phyloP scores from a whole-genome alignment of 1,284 basidiomycete genomes.

The Gomphus bonarii region DNA sequence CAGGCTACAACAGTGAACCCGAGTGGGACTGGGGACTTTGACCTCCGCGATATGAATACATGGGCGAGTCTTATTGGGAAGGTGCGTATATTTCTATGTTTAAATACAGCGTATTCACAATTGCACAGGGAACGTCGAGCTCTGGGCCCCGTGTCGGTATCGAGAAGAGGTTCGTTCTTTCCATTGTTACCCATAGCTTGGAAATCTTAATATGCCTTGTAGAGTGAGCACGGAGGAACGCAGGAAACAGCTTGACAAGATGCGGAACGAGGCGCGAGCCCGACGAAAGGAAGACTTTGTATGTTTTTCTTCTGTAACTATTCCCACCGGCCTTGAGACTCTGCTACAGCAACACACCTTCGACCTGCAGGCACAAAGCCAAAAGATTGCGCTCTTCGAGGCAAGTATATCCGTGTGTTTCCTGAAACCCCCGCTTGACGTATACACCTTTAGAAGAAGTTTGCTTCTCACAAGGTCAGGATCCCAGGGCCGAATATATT shows the following conservation, averaged over 20 bases:
- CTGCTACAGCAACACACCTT: slow-evolving; percentile 44
- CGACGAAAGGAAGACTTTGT: slow-evolving; percentile 49
- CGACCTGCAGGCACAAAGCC: slow-evolving; percentile 57
- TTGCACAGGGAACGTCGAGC: slow-evolving; percentile 48
- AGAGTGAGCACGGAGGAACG: slow-evolving; percentile 61
- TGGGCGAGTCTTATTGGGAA: slow-evolving; percentile 59
- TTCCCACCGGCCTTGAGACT: neutral
- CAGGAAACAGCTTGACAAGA: slow-evolving; percentile 52
- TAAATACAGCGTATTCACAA: slow-evolving; percentile 15
- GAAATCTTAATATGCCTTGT: slow-evolving; percentile 13
- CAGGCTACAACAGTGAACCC: slow-evolving; percentile 11
- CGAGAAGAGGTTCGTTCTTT: neutral
- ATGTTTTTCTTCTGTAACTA: slow-evolving; percentile 16
- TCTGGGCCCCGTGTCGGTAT: slow-evolving; percentile 24
- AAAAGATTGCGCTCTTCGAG: slow-evolving; percentile 60
- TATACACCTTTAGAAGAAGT: neutral
- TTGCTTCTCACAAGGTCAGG: neutral
- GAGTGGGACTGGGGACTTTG: slow-evolving; percentile 42
- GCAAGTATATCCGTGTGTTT: slow-evolving; percentile 23
- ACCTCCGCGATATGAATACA: slow-evolving; percentile 48
- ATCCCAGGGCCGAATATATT: slow-evolving; percentile 2
- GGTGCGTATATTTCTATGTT: slow-evolving; percentile 27
- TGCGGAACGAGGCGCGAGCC: slow-evolving; percentile 59
- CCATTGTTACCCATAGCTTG: neutral
- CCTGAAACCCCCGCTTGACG: neutral